Evolutionary conservation across 768 basidiomycete genomes (phyloP).

Genomic region (Serendipita indica): DNA sequence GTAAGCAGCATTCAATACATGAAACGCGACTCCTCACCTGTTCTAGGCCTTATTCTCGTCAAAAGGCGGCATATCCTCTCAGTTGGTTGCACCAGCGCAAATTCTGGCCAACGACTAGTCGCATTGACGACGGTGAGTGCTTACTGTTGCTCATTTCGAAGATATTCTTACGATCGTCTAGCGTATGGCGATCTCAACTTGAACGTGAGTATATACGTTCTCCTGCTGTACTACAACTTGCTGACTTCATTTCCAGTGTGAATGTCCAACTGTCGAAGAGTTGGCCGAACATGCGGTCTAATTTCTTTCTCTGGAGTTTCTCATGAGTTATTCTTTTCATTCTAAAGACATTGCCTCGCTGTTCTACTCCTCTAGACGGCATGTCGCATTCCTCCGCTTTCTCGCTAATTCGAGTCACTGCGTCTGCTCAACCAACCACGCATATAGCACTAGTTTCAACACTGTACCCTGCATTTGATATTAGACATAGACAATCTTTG

Average conservation of each 20-base stretch:
- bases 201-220: constrained; percentile 38
- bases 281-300: constrained; percentile 27
- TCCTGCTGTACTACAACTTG: neutral
- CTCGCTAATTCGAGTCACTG: neutral
- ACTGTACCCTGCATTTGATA: neutral
- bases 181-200: constrained; percentile 90
- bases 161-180: constrained; percentile 22
- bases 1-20: constrained; percentile 26
- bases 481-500: neutral
- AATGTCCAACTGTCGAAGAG: constrained; percentile 78
- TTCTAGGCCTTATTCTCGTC: constrained; percentile 70
- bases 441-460: neutral
- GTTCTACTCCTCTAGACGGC: constrained; percentile 36
- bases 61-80: constrained; percentile 81
- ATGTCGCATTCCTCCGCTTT: neutral
- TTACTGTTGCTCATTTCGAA: neutral
- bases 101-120: constrained; percentile 90
- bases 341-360: neutral
- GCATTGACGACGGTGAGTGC: constrained; percentile 79
- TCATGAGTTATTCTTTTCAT: neutral
- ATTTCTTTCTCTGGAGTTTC: neutral
- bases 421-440: constrained; percentile 9
- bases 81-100: constrained; percentile 74
- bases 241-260: constrained; percentile 38
- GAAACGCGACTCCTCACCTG: neutral